phyloP scores from a whole-genome alignment of 257 asterid species.

The Penstemon davidsonii region DNA sequence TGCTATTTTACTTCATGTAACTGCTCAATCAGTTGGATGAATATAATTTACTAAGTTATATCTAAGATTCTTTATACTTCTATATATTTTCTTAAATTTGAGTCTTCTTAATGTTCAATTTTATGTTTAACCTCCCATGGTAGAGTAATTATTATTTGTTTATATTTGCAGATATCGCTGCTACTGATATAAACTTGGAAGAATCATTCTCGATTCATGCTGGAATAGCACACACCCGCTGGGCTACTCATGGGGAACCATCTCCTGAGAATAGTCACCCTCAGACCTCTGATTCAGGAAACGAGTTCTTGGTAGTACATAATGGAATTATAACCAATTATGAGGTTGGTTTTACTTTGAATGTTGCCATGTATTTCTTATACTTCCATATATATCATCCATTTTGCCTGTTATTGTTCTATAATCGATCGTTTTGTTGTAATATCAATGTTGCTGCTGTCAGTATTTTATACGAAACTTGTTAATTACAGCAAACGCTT shows the following conservation, averaged over 20 bases:
- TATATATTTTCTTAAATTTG: too few relatives aligned
- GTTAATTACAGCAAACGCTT: too few relatives aligned
- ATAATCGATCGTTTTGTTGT: slow-evolving; percentile 11
- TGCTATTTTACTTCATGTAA: too few relatives aligned
- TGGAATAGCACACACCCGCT: slow-evolving; percentile 98
- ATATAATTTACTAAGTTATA: too few relatives aligned
- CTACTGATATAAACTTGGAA: slow-evolving; percentile 73
- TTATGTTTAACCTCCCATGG: background rate
- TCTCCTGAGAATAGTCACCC: slow-evolving; percentile 98
- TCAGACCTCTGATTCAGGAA: slow-evolving; percentile 74
- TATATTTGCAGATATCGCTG: slow-evolving; percentile 68
- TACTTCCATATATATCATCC: slow-evolving; percentile 12
- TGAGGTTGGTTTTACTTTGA: slow-evolving; percentile 52
- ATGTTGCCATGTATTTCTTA: background rate
- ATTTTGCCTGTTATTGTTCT: background rate
- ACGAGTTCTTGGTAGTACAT: slow-evolving; percentile 91
- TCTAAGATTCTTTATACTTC: too few relatives aligned
- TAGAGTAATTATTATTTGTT: slow-evolving; percentile 21
- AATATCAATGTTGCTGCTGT: slow-evolving; percentile 10
- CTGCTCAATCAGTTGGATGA: too few relatives aligned
- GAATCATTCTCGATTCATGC: slow-evolving; percentile 83
- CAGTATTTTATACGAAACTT: background rate
- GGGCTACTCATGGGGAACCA: slow-evolving; percentile 99
- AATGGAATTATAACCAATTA: slow-evolving; percentile 95
- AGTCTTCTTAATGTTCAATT: too few relatives aligned